These are phyloP conservation scores for Fraxinus quadrangulata DNA, from an alignment of 257 asterid genomes.

Conservation along the genomic window DNA sequence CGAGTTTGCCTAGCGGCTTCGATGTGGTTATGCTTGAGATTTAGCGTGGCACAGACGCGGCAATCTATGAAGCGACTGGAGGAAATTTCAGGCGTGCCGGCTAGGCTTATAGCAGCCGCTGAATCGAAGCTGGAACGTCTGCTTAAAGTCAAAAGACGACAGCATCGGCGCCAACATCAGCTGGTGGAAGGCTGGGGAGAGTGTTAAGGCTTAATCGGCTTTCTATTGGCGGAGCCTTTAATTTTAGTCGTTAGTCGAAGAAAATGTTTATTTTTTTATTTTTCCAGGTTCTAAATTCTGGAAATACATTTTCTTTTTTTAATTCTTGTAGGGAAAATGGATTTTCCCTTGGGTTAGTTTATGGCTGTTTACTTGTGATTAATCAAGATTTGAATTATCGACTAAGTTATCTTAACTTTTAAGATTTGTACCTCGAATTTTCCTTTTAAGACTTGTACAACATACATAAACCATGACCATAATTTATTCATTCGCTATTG, in stretches of 20 bases:
- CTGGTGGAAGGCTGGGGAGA: conserved; percentile 70
- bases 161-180: conserved; percentile 34
- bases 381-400: not conserved
- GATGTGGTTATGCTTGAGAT: conserved; percentile 60
- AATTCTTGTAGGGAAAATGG: not conserved
- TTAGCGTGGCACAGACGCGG: conserved; percentile 13
- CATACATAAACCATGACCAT: no score
- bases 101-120: conserved; percentile 46
- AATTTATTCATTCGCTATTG: no score
- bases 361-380: not conserved
- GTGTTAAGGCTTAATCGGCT: conserved; percentile 26
- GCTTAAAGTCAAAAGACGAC: conserved; percentile 18
- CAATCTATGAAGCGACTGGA: conserved; percentile 45
- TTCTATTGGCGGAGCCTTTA: not conserved
- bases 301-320: not conserved
- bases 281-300: not conserved
- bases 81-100: conserved; percentile 61
- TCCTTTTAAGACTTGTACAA: no score
- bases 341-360: not conserved
- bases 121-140: conserved; percentile 41
- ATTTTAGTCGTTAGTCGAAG: not conserved
- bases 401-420: not conserved
- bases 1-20: conserved; percentile 59
- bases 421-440: no score
- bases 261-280: not conserved